Evolutionary conservation across 306 rosid genomes (phyloP), one percentile per base, ranked within the genome.

Genomic region (Vicia faba): DNA sequence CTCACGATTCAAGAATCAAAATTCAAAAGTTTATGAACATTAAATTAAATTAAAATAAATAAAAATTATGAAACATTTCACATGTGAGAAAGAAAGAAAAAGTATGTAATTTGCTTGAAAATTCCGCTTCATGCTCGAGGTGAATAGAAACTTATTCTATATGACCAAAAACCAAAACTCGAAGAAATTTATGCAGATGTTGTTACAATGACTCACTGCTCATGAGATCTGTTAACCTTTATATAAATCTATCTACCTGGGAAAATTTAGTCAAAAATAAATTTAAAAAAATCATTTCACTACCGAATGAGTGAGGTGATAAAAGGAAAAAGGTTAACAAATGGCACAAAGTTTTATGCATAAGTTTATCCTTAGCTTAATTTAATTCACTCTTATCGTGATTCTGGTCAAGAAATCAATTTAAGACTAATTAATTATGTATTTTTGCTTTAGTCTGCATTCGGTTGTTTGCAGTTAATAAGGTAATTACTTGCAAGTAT

Each of bases 111-210:
- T 68, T 49, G 57, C 53, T 23, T 50, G 63, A 35, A 64, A 60
- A 55, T 66, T 75, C 61, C 71, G 75, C 26, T 70, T 70, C 56
- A 23, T 55, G 38, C 38, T 33, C 38, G 2, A 7, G 8, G 9
- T 33, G 38, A 33, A 33, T 7, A 33, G 38, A 33, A 33, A 33
- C 38, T 33, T 33, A 33, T 33, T 58, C 69, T 36, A 39, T 31
- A 53, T n/a, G 72, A 57, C 43, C 66, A 41, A 50, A 80, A 71
- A 63, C 71, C 15, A 60, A 80, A 61, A 75, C 40, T 11, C 44
- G 15, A 64, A 80, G 84, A 71, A 71, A 61, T 60, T 71, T 41
- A 66, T 19, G 75, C 11, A 10, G 33, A 45, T 43, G 18, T 71
- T 1, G 78, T 75, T 66, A 75, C 60, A 51, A 51, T 51, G 58